phyloP scores from a whole-genome alignment of 208 protist species.

The Leishmania mexicana region DNA sequence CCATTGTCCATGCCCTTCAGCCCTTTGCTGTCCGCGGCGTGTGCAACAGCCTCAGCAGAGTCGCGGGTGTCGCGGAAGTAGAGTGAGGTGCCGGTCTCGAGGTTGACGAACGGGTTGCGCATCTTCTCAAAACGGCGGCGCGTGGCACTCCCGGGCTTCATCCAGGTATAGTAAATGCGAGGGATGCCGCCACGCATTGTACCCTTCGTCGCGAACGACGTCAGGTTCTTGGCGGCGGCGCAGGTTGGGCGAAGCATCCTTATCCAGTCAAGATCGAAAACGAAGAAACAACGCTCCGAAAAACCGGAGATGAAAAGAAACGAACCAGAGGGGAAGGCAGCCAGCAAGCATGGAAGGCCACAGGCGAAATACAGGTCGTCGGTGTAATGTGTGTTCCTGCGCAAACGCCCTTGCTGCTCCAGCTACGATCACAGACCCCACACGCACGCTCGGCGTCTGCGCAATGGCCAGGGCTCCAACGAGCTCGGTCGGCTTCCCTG shows the following conservation, averaged over 20 bases:
- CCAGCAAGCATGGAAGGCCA: neutral
- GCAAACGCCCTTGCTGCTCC: neutral
- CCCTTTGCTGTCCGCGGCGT: constrained; percentile 88
- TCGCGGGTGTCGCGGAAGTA: constrained; percentile 92
- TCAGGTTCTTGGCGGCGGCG: constrained; percentile 74
- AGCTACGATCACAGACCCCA: neutral
- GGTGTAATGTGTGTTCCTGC: neutral
- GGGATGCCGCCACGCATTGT: constrained; percentile 92
- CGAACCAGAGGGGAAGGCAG: neutral
- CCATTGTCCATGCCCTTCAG: constrained; percentile 93
- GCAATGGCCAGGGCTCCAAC: neutral
- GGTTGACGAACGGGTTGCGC: constrained; percentile 93
- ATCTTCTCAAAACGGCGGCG: constrained; percentile 93
- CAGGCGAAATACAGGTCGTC: neutral
- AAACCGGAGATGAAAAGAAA: neutral
- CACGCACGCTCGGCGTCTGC: neutral
- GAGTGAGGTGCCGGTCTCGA: constrained; percentile 91
- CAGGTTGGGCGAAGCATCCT: constrained; percentile 58
- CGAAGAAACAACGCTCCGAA: neutral
- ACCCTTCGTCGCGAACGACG: constrained; percentile 88
- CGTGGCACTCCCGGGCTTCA: constrained; percentile 91
- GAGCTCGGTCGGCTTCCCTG: neutral
- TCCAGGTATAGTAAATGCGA: constrained; percentile 94
- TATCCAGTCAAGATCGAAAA: neutral
- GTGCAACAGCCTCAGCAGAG: constrained; percentile 84